phyloP scores from a whole-genome alignment of 208 protist genomes.

The Acanthamoeba castellanii region DNA sequence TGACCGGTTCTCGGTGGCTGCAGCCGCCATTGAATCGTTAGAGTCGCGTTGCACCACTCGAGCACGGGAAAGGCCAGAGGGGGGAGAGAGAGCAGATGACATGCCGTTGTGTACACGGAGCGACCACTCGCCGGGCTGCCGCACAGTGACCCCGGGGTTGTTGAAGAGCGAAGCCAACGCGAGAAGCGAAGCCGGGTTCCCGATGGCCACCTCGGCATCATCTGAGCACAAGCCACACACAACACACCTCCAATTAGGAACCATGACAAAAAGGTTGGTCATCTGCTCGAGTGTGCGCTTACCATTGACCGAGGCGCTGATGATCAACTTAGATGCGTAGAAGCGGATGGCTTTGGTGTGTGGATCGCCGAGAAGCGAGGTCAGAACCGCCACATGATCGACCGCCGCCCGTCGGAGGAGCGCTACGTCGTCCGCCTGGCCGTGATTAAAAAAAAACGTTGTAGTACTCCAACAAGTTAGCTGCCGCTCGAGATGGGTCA shows the following conservation, averaged over 20 bases:
- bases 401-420: neutral
- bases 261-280: neutral
- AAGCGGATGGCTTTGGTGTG: neutral
- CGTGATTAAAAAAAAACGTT: neutral
- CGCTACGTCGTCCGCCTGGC: neutral
- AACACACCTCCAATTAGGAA: neutral
- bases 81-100: neutral
- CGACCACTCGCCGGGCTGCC: conserved; percentile 27
- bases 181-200: conserved; percentile 12
- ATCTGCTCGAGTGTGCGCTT: neutral
- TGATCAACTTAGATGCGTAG: conserved; percentile 18
- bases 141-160: conserved; percentile 1
- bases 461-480: too few species aligned
- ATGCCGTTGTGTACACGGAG: neutral
- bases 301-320: conserved; percentile 23
- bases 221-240: neutral
- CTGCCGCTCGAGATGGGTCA: neutral
- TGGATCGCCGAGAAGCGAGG: neutral
- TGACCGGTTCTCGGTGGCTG: neutral
- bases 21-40: neutral
- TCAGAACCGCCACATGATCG: conserved; percentile 23
- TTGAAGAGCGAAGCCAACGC: conserved; percentile 59
- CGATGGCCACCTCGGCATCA: neutral
- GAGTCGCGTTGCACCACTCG: neutral
- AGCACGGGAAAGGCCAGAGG: neutral